A percentile compares a stretch with the other conserved stretches of the same genome.
Conservation (phyloP, 495 filamentous ascomycete species). For the Aspergillus mulundensis region DNA sequence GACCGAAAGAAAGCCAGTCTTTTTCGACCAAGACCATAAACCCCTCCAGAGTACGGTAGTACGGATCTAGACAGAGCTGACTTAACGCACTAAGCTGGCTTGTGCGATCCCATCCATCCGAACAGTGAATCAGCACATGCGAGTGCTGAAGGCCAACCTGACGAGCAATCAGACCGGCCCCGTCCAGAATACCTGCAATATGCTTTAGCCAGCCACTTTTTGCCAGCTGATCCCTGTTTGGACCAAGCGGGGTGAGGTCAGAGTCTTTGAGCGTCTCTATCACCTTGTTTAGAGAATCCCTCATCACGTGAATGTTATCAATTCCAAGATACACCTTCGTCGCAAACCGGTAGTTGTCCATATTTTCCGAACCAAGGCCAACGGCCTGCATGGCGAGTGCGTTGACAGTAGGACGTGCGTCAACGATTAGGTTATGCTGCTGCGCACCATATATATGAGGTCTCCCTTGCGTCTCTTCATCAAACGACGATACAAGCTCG, state of each 20-base stretch:
- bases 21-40: slow-evolving; percentile 96
- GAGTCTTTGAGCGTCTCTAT: slow-evolving; percentile 89
- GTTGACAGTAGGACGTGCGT: slow-evolving; percentile 93
- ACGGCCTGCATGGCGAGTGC: slow-evolving; percentile 94
- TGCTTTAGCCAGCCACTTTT: slow-evolving; percentile 93
- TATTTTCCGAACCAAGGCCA: slow-evolving; percentile 92
- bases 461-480: slow-evolving; percentile 37
- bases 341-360: slow-evolving; percentile 93
- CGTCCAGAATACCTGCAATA: slow-evolving; percentile 78
- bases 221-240: slow-evolving; percentile 73
- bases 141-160: slow-evolving; percentile 90
- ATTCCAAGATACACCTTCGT: slow-evolving; percentile 95
- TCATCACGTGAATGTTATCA: slow-evolving; percentile 99
- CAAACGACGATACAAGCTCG: slow-evolving; percentile 55
- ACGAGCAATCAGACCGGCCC: slow-evolving; percentile 75
- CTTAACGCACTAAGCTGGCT: slow-evolving; percentile 92
- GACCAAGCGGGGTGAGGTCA: slow-evolving; percentile 78
- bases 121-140: slow-evolving; percentile 95
- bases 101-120: slow-evolving; percentile 97
- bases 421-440: slow-evolving; percentile 91
- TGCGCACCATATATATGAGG: slow-evolving; percentile 84
- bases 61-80: slow-evolving; percentile 92
- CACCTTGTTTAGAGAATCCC: slow-evolving; percentile 83
- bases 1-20: slow-evolving; percentile 96
- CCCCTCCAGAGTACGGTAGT: slow-evolving; percentile 90